Base-by-base conservation (phyloP, 2,329 filamentous ascomycete species). In the Aspergillus calidoustus region DNA sequence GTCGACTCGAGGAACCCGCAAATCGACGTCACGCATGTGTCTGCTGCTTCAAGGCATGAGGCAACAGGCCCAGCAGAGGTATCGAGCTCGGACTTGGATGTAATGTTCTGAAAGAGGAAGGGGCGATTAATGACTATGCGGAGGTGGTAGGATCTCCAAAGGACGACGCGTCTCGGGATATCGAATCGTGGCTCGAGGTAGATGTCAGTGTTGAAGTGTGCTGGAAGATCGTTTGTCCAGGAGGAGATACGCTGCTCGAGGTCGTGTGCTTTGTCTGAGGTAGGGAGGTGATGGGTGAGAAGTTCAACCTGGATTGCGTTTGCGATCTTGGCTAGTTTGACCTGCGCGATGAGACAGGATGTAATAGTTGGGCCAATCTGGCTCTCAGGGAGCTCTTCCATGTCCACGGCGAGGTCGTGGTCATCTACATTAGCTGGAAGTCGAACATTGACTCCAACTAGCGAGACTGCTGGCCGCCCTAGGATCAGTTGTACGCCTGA, bases 81-180 rank as follows among this genome's bases (percentile, higher is more conserved):
- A 17, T 50, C 48, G n/a, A 69, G 46, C 0, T 64, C 60, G 22
- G 64, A 66, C 44, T 65, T 62, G 3, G 63, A 57, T 0, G 64
- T 62, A 17, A 68, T 65, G 6, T 54, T 62, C 13, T 67, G 64
- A 28, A 69, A 68, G 8, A 69, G 57, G 30, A 68, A 69, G 0
- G 68, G 68, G 3, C 68, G 62, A 47, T 68, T 66, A 30, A 69
- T 64, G 28, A 69, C 65, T 13, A 69, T 69, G 19, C 68, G 65
- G 7, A 69, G 61, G 55, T 69, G 66, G 52, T 68, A 69, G 2
- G 68, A 68, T 1, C 68, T 54, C 66, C 68, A 69, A 3, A 69
- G 47, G 1, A 69, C 62, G 11, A 69, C 59, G 7, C 64, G 58
- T 19, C 64, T 60, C 1, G 68, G 64, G 15, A 69, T 60, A 13